Evolutionary conservation across 768 basidiomycete genomes (phyloP).

Genomic region (Hygrocybe coccinea): DNA sequence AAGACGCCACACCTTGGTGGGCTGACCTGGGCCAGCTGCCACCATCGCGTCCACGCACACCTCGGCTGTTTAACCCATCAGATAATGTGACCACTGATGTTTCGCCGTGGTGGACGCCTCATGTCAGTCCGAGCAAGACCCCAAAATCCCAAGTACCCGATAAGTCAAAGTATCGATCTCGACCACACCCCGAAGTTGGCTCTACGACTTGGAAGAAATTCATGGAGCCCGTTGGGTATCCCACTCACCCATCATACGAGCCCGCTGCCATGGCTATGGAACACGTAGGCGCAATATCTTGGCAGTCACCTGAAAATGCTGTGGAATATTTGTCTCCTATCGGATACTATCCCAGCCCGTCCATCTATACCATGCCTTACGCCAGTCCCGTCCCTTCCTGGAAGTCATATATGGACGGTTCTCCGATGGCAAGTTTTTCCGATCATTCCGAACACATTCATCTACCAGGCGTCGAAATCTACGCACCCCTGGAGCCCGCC

Average conservation of each 20-base stretch:
- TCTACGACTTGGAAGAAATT: slow-evolving; percentile 3
- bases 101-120: slow-evolving; percentile 3
- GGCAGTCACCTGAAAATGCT: neutral
- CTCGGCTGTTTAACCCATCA: slow-evolving; percentile 1
- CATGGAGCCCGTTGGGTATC: neutral
- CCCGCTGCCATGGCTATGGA: neutral
- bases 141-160: neutral
- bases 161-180: neutral
- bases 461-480: neutral
- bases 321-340: neutral
- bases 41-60: neutral
- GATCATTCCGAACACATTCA: neutral
- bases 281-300: neutral
- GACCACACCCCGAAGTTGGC: neutral
- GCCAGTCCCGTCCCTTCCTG: neutral
- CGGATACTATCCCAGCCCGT: neutral
- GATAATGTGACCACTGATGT: neutral
- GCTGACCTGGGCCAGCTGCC: neutral
- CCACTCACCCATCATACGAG: neutral
- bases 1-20: slow-evolving; percentile 3
- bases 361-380: neutral
- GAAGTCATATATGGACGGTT: neutral
- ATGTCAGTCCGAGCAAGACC: neutral
- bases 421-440: neutral
- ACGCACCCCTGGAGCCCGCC: neutral